These are phyloP conservation scores for Dioscorea dumetorum DNA, from an alignment of 106 monocot genomes.

Conservation along the genomic window DNA sequence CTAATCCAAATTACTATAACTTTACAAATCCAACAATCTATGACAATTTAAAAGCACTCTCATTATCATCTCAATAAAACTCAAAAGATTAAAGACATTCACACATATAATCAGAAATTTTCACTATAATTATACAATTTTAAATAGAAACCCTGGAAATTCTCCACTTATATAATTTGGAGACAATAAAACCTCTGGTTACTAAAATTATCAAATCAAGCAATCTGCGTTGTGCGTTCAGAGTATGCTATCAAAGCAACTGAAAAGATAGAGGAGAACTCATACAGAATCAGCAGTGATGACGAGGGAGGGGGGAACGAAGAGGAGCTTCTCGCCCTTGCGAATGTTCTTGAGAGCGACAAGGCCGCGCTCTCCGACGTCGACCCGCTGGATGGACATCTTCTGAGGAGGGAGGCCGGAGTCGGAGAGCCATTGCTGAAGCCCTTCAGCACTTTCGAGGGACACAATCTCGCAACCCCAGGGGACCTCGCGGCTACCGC, in stretches of 20 bases:
- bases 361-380: slow-evolving; percentile 86
- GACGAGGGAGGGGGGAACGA: slow-evolving; percentile 85
- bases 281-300: slow-evolving; percentile 81
- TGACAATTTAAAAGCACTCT: no score
- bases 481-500: slow-evolving; percentile 18
- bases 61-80: no score
- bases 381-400: slow-evolving; percentile 73
- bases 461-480: slow-evolving; percentile 87
- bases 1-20: no score
- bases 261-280: not conserved
- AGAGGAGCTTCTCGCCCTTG: slow-evolving; percentile 94
- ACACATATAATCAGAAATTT: no score
- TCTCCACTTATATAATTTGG: no score
- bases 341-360: slow-evolving; percentile 88
- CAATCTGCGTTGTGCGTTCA: no score
- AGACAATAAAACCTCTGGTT: no score
- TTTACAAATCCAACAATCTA: no score
- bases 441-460: slow-evolving; percentile 49
- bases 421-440: slow-evolving; percentile 77
- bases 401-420: slow-evolving; percentile 82
- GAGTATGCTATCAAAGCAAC: not conserved
- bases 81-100: no score
- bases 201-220: no score
- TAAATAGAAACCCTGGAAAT: no score
- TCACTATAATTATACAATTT: no score